A percentile compares a stretch with the other conserved stretches of the same genome.
Evolutionary conservation across 768 basidiomycete species (phyloP).

Genomic region (Chlorophyllum brunneum): DNA sequence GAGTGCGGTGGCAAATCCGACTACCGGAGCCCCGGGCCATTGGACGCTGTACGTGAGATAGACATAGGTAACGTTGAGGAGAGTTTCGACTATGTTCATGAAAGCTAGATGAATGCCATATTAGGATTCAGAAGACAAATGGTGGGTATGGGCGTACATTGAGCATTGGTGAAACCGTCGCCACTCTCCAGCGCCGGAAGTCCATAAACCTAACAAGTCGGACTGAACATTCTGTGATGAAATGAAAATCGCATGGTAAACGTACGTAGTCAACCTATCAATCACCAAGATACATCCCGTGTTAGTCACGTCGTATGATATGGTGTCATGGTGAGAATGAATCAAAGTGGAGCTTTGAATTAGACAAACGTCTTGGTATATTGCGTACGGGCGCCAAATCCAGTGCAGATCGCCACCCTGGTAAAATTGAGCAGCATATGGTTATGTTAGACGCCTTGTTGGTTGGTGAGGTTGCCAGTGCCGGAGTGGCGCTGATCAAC

Average conservation of each 20-base stretch:
- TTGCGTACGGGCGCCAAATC: slow-evolving; percentile 83
- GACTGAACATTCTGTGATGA: background rate
- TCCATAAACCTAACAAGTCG: slow-evolving; percentile 61
- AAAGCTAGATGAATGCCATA: slow-evolving; percentile 49
- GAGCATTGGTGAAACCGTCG: slow-evolving; percentile 83
- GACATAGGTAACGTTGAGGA: slow-evolving; percentile 71
- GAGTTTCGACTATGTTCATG: slow-evolving; percentile 75
- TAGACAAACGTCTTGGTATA: slow-evolving; percentile 63
- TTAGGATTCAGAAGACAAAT: background rate
- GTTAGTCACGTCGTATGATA: background rate
- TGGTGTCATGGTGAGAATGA: slow-evolving; percentile 2
- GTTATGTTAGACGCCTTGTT: background rate
- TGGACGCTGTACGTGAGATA: slow-evolving; percentile 63
- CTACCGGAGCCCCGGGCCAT: slow-evolving; percentile 63
- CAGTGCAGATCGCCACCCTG: slow-evolving; percentile 86
- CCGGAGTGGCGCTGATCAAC: background rate
- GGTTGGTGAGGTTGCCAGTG: background rate
- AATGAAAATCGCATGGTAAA: slow-evolving; percentile 3
- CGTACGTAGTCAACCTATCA: slow-evolving; percentile 32
- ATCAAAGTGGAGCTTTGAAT: background rate
- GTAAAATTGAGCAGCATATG: background rate
- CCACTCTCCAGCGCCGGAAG: slow-evolving; percentile 55
- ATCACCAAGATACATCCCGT: background rate
- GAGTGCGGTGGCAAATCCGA: slow-evolving; percentile 69
- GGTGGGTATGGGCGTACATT: slow-evolving; percentile 45